phyloP scores from a whole-genome alignment of 441 rosid species.

The Lagerstroemia fauriei region DNA sequence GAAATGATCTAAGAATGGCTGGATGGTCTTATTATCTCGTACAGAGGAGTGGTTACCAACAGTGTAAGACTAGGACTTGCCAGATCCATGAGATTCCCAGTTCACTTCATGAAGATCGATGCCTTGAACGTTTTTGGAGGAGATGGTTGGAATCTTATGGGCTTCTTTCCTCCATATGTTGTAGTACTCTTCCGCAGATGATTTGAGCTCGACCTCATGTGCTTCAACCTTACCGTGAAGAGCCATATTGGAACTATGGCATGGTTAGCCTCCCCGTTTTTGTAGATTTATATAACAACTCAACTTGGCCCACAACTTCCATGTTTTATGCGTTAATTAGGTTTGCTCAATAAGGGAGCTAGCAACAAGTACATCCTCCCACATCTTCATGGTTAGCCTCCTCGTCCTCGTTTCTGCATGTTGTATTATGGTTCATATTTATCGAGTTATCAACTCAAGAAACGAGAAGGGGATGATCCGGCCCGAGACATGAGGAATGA shows the following conservation, averaged over 20 bases:
- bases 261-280: no score
- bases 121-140: constrained; percentile 15
- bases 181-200: constrained; percentile 22
- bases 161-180: constrained; percentile 21
- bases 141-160: constrained; percentile 12
- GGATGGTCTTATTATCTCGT: not conserved
- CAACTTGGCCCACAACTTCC: no score
- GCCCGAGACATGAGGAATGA: no score
- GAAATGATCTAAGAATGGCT: not conserved
- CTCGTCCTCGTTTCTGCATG: no score
- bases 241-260: not conserved
- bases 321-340: no score
- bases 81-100: constrained; percentile 10
- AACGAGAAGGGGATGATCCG: no score
- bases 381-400: no score
- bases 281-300: no score
- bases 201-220: constrained; percentile 4
- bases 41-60: not conserved
- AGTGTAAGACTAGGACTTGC: constrained; percentile 2
- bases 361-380: no score
- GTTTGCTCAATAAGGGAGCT: no score
- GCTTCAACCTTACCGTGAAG: constrained; percentile 1
- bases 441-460: no score
- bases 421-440: no score
- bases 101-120: constrained; percentile 21